Base-by-base conservation (phyloP, 1,284 basidiomycete species). In the Anthracocystis panici-leucophaei region DNA sequence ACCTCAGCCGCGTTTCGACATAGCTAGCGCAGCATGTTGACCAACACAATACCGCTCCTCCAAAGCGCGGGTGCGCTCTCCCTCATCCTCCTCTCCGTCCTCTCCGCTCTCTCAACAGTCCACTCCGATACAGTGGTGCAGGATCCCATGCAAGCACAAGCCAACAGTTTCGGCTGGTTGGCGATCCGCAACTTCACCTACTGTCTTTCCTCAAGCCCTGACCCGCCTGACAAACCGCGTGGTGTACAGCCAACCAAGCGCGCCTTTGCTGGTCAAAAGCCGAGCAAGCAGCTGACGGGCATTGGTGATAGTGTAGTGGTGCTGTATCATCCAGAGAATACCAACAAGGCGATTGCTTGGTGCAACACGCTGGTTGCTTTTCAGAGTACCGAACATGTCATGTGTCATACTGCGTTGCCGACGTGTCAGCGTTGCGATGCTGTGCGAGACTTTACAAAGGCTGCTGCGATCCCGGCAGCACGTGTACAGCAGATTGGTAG, bases 401-500 rank as follows among this genome's bases (percentile, higher is more conserved):
- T 29, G 6, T 69, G 66, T 33, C 66, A 66, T 20, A 21, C 23
- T 16, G 66, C 66, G 4, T n/a, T 69, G 10, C 72, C 72, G 2
- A 75, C 72, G 7, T 75, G 72, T 53, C 72, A 75, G 45, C 16
- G 72, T 5, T 75, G 72, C 46, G 72, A 75, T 51, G 72, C 72
- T 16, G 40, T 75, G 3, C 42, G 29, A 14, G 25, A 20, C 9
- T 18, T 12, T 18, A n/a, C 3, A 12, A 20, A 25, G 16, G 48
- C 11, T 14, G 29, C 46, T 8, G n/a, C 23, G 29, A 12, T 16
- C 35, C 23, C 20, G 40, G 33, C 12, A 44, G 29, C n/a, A 45
- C 38, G 27, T 11, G 27, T 41, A 33, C 10, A 2, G 31, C 4
- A 45, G 14, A 31, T 38, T 25, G 33, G 25, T 2, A 35, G n/a